Conservation (phyloP, 2,329 filamentous ascomycete genomes). For the Penicillium olsonii region DNA sequence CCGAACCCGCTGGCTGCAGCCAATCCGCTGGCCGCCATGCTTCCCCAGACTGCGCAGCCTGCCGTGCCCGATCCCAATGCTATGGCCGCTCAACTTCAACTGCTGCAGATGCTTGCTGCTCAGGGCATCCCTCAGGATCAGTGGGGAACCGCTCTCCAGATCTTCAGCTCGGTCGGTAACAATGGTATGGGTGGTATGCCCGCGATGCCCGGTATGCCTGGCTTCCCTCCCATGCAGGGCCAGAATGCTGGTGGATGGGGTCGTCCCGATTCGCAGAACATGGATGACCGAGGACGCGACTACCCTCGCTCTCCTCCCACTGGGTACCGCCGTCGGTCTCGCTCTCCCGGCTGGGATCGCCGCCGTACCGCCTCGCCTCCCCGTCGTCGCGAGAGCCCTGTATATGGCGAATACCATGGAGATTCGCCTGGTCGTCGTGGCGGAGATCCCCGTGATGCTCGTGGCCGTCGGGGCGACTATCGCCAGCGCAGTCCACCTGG, state of each 20-base stretch:
- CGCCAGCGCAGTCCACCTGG: slow-evolving; percentile 82
- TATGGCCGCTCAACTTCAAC: slow-evolving; percentile 68
- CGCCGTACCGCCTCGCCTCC: slow-evolving; percentile 65
- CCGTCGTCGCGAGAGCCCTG: slow-evolving; percentile 66
- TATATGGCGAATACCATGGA: slow-evolving; percentile 72
- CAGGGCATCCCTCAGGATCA: slow-evolving; percentile 78
- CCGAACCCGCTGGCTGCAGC: slow-evolving; percentile 44
- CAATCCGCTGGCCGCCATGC: slow-evolving; percentile 45
- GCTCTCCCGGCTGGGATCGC: slow-evolving; percentile 76
- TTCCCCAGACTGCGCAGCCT: slow-evolving; percentile 41
- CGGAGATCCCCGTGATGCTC: slow-evolving; percentile 57
- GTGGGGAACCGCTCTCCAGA: slow-evolving; percentile 62
- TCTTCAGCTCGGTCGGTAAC: slow-evolving; percentile 45
- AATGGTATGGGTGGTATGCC: slow-evolving; percentile 21
- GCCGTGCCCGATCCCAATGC: slow-evolving; percentile 47
- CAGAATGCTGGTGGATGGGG: slow-evolving; percentile 38
- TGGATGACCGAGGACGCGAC: slow-evolving; percentile 62
- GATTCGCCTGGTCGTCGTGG: slow-evolving; percentile 65
- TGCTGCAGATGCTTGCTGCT: slow-evolving; percentile 73
- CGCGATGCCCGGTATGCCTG: slow-evolving; percentile 35
- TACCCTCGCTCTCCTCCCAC: slow-evolving; percentile 64
- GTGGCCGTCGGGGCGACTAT: slow-evolving; percentile 62
- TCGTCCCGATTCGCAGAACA: slow-evolving; percentile 43
- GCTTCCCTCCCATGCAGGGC: slow-evolving; percentile 34
- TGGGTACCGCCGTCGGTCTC: slow-evolving; percentile 68